These are phyloP conservation scores for Xerophyta viscosa DNA, from an alignment of 106 monocot genomes.

Conservation along the genomic window DNA sequence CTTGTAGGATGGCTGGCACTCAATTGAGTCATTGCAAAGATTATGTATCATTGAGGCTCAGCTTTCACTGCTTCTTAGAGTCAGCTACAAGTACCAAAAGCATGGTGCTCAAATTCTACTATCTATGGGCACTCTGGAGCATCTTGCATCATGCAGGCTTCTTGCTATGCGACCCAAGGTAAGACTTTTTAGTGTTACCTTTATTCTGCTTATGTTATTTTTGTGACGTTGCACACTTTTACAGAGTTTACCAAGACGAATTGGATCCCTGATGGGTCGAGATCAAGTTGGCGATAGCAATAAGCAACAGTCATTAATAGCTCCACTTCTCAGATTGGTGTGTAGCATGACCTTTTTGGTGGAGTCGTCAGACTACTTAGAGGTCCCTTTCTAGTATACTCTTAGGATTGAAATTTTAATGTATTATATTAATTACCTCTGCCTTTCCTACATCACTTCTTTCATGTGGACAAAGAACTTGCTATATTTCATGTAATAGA, in stretches of 20 bases:
- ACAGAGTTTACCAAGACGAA: constrained; percentile 29
- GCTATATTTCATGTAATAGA: too few relatives aligned
- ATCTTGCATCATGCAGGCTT: constrained; percentile 58
- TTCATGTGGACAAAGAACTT: too few relatives aligned
- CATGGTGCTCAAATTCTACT: constrained; percentile 81
- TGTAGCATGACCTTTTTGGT: constrained; percentile 67
- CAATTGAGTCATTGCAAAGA: constrained; percentile 60
- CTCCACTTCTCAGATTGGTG: constrained; percentile 81
- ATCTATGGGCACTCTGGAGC: constrained; percentile 71
- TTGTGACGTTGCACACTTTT: constrained; percentile 2
- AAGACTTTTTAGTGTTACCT: not conserved
- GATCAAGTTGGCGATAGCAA: constrained; percentile 31
- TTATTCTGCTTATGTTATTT: not conserved
- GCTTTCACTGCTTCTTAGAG: constrained; percentile 66
- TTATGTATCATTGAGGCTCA: constrained; percentile 73
- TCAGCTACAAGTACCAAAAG: constrained; percentile 66
- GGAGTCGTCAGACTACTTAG: constrained; percentile 66
- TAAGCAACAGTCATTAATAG: constrained; percentile 38
- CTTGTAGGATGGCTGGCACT: constrained; percentile 42
- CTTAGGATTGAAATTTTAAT: too few relatives aligned
- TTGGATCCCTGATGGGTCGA: constrained; percentile 11
- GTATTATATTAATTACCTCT: too few relatives aligned
- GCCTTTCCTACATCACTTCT: too few relatives aligned
- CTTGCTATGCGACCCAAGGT: constrained; percentile 52
- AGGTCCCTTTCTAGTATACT: constrained; percentile 33